Evolutionary conservation across 257 asterid species (phyloP), one percentile per base, ranked within the genome.

Genomic region (Solanum infundibuliforme): DNA sequence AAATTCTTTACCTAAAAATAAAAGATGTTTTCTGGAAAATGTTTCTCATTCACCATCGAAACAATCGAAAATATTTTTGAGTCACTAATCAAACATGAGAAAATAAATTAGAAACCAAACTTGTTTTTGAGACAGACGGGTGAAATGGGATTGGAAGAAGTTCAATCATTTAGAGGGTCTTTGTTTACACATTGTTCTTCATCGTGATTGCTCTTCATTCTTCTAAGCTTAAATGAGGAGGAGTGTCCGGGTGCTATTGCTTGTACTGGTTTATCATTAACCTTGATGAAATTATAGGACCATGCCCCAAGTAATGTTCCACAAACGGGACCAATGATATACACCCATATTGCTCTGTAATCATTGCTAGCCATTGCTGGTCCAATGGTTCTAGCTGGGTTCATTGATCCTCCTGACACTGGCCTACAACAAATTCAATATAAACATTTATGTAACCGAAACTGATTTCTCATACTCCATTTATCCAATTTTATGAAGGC

Each of bases 361-460:
- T 93, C 91, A 62, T 89, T 52, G 89, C 99, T 96, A 12, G 96
- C 99, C 76, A 95, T 86, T 68, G 99, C 99, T 7, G 99, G 99
- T 2, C 99, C 99, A 13, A 96, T 65, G 23, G 93, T 92, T 87
- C 98, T 90, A 5, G 95, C 98, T 0, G 98, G 99, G 91, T 96
- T 95, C 99, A 96, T 96, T 6, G 98, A 95, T 75, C 98, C 99
- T 38, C 99, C 98, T 5, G 99, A 95, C 85, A 95, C 55, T 3
- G 99, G 98, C 89, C 99, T 96, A 85, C 18, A 88, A 32, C 62
- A 16, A 25, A 41, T 46, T 5, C 3, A 32, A 72, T 72, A 2
- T 21, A 16, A 23, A 41, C 29, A 27, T 34, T 52, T 6, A 52
- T 52, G 62, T 6, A 18, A 52, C 20, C 58, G 58, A 46, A 46